Base-by-base conservation (phyloP, 1,284 basidiomycete species). In the Cryptococcus floricola region DNA sequence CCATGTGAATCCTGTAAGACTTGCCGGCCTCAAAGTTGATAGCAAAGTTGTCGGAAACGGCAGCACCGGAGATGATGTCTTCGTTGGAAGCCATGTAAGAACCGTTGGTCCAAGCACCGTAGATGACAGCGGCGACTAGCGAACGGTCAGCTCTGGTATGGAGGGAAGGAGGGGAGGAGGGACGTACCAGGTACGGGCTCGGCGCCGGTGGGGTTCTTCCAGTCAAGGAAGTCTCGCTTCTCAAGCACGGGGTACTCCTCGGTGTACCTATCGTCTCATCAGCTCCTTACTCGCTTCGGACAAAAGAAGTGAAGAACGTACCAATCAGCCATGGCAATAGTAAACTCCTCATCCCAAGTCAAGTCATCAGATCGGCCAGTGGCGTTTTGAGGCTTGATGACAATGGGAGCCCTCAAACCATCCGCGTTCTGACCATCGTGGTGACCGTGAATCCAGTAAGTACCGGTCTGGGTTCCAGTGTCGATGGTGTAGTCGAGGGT, bases 291-390 rank as follows among this genome's bases (percentile, higher is more conserved):
- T 3, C 23, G 23, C 23, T 41, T 14, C 39, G 10, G n/a, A n/a
- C n/a, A 42, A 14, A 42, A 14, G 41, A n/a, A 42, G 23, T 14
- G 23, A 19, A 23, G 41, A 7, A 48, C 58, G 57, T 89, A 92
- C 90, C 90, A 93, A 70, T 92, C 90, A 12, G 84, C 82, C 9
- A 96, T 78, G 50, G 91, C 75, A 62, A 97, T 80, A 14, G 88
- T 94, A 78, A 85, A 94, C 66, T 98, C 95, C 43, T 88, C 91
- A 75, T 98, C 93, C 77, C 97, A 98, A 0, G 79, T 66, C 71
- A 70, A 37, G 48, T 69, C 65, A 56, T 78, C 76, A 16, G 64
- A 52, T 86, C 82, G 72, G 38, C 69, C 67, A 16, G 69, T 61
- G 25, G 62, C 62, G 74, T 80, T 27, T 31, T 57, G 57, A 81